These are phyloP conservation scores for Clarireedia paspali DNA, from an alignment of 2,329 filamentous ascomycete species.

Conservation along the genomic window DNA sequence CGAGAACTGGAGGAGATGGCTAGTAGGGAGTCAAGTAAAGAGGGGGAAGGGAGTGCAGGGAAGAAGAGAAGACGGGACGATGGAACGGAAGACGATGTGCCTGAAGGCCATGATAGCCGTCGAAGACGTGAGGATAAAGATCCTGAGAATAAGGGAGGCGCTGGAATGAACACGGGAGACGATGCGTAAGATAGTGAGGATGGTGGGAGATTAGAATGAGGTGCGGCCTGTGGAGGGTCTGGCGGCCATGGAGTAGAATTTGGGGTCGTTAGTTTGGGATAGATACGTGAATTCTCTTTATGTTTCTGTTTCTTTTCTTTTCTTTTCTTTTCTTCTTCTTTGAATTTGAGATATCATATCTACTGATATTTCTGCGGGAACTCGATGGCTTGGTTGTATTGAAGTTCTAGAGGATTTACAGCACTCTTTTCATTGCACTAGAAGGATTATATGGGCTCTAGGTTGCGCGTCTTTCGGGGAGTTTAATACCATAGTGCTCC, in stretches of 20 bases:
- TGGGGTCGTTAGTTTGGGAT: too few species aligned
- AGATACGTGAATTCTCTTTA: background rate
- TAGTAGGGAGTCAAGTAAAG: background rate
- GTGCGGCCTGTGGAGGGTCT: too few species aligned
- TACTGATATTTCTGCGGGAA: too few species aligned
- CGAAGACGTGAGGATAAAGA: too few species aligned
- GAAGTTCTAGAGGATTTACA: background rate
- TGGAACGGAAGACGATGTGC: background rate
- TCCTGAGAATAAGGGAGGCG: too few species aligned
- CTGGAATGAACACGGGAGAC: background rate
- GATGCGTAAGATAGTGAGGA: too few species aligned
- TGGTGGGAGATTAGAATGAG: too few species aligned
- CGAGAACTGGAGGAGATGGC: slow-evolving; percentile 2
- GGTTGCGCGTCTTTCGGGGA: background rate
- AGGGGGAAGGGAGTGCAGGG: background rate
- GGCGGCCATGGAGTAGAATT: too few species aligned
- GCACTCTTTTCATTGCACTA: background rate
- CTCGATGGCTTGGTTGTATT: background rate
- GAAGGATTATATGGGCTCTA: background rate
- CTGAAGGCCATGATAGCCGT: background rate
- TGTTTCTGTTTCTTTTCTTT: background rate
- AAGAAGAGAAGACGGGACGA: background rate
- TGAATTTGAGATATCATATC: too few species aligned
- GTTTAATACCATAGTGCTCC: background rate
- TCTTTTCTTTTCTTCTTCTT: too few species aligned